phyloP scores from a whole-genome alignment of 169 alveolate genomes.

The Plasmodium falciparum region DNA sequence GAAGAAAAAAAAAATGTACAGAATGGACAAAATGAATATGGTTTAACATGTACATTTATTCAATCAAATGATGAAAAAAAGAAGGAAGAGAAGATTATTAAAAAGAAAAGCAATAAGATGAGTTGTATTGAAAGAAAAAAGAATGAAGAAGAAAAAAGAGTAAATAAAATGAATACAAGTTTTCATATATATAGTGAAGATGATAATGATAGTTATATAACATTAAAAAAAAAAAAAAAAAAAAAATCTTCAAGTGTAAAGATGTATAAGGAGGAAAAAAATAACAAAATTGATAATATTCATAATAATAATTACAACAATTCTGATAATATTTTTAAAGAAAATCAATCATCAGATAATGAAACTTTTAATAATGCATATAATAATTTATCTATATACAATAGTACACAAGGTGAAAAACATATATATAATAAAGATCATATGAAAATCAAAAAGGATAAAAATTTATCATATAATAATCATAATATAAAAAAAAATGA shows the following conservation, averaged over 20 bases:
- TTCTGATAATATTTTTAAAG: background rate
- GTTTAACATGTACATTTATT: too few relatives aligned
- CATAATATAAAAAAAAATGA: background rate
- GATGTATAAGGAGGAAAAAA: background rate
- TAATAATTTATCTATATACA: background rate
- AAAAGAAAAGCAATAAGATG: constrained; percentile 20
- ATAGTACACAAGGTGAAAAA: background rate
- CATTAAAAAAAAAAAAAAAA: constrained; percentile 25
- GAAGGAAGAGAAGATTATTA: background rate
- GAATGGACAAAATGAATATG: background rate
- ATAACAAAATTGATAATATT: background rate
- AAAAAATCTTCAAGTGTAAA: background rate
- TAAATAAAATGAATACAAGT: constrained; percentile 68
- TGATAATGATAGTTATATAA: constrained; percentile 48
- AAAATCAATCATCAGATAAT: background rate
- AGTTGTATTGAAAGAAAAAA: constrained; percentile 40
- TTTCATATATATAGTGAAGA: constrained; percentile 71
- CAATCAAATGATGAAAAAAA: background rate
- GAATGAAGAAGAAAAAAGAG: constrained; percentile 42
- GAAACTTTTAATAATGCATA: background rate
- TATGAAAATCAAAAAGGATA: background rate
- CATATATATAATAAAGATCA: constrained; percentile 3
- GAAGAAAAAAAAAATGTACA: background rate
- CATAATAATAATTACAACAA: background rate
- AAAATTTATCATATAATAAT: background rate